Percentiles rank a stretch among this genome's conserved stretches.
Evolutionary conservation across 2,329 filamentous ascomycete species (phyloP).

Genomic region (Exophiala phaeomuriformis): DNA sequence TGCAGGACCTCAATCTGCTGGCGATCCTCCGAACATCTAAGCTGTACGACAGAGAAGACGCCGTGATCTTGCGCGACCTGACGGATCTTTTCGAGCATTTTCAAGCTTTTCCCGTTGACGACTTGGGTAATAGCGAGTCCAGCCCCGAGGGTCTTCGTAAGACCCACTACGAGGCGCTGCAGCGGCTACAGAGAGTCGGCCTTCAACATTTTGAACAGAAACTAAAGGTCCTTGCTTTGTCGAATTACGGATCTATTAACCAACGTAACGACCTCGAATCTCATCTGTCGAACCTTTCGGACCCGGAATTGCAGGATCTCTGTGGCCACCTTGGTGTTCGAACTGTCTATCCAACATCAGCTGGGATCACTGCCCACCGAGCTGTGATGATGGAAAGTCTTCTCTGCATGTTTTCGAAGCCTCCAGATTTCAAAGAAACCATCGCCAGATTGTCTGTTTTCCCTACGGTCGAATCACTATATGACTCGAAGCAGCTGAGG

Average conservation of each 20-base stretch:
- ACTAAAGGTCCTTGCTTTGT: conserved; percentile 80
- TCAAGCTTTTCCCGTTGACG: conserved; percentile 80
- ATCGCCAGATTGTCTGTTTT: conserved; percentile 64
- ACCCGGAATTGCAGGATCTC: conserved; percentile 65
- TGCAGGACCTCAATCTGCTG: conserved; percentile 78
- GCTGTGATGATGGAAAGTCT: conserved; percentile 56
- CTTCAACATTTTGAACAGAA: conserved; percentile 83
- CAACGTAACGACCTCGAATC: conserved; percentile 69
- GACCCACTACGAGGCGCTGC: conserved; percentile 66
- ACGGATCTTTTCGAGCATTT: conserved; percentile 77
- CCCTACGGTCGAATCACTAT: conserved; percentile 76
- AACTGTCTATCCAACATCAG: conserved; percentile 68
- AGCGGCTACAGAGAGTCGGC: conserved; percentile 69
- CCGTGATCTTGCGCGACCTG: conserved; percentile 72
- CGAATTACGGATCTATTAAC: conserved; percentile 85
- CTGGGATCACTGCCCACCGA: conserved; percentile 56
- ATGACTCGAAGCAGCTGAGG: conserved; percentile 68
- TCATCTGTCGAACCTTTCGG: conserved; percentile 64
- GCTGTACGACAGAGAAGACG: conserved; percentile 66
- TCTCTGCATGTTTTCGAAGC: conserved; percentile 65
- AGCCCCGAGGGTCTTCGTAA: conserved; percentile 68
- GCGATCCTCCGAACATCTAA: conserved; percentile 71
- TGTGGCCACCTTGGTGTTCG: conserved; percentile 68
- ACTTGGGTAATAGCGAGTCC: conserved; percentile 74
- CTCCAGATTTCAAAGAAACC: conserved; percentile 73